Evolutionary conservation across 371 early-diverging fungal species (phyloP).

Genomic region (Mucor indicus): DNA sequence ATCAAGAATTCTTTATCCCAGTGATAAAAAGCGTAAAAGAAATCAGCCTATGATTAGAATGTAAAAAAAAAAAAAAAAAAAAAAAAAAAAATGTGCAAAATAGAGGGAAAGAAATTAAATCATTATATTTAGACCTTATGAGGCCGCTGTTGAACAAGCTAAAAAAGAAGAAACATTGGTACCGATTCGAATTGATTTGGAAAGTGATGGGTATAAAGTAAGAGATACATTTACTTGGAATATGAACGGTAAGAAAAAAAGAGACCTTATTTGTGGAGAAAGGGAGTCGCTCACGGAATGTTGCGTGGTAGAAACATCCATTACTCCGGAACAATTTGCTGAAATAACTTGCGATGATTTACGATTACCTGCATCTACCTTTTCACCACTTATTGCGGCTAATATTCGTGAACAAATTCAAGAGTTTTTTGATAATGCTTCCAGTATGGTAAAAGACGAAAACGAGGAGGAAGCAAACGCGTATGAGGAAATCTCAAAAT

Average conservation of each 20-base stretch:
- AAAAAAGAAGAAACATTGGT: constrained; percentile 68
- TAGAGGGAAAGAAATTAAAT: no score
- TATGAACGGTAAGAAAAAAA: constrained; percentile 57
- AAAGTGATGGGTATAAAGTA: constrained; percentile 81
- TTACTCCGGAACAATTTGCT: constrained; percentile 78
- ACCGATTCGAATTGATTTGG: constrained; percentile 89
- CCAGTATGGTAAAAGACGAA: constrained; percentile 19
- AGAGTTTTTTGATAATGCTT: constrained; percentile 57
- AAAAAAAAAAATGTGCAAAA: no score
- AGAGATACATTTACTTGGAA: constrained; percentile 95
- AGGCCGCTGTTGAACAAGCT: constrained; percentile 59
- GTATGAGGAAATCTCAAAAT: constrained; percentile 6
- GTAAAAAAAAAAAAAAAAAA: constrained; percentile 20
- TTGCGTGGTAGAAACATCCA: constrained; percentile 2
- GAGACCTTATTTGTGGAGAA: no score
- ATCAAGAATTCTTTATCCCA: constrained; percentile 30
- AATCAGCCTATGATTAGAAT: constrained; percentile 24
- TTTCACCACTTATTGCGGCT: constrained; percentile 56
- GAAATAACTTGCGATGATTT: constrained; percentile 80
- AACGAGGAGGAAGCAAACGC: constrained; percentile 2
- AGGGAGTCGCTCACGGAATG: background rate
- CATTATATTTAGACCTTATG: constrained; percentile 29
- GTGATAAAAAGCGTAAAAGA: constrained; percentile 29
- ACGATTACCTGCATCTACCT: constrained; percentile 54
- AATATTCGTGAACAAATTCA: constrained; percentile 75